phyloP scores from a whole-genome alignment of 1,284 basidiomycete species.

The Cutaneotrichosporon cutaneum region DNA sequence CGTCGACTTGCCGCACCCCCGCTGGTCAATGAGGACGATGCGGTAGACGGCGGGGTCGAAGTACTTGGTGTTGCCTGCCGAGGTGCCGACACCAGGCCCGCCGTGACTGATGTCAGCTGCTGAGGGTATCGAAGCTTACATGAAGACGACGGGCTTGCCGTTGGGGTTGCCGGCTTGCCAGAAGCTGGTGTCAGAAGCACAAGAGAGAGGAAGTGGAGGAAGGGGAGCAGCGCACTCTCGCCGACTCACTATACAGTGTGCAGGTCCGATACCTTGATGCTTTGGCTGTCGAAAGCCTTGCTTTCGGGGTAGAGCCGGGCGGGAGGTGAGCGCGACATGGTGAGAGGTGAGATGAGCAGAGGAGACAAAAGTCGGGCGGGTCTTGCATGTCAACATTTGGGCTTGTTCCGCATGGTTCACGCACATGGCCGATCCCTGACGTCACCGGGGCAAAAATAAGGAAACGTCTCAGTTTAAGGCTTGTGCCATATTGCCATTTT shows the following conservation, averaged over 20 bases:
- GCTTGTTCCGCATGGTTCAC: too few species aligned
- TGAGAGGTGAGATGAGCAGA: neutral
- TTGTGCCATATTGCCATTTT: too few species aligned
- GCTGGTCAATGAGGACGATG: slow-evolving; percentile 67
- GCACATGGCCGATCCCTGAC: too few species aligned
- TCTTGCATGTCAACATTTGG: neutral
- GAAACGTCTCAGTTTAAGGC: too few species aligned
- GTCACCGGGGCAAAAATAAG: too few species aligned
- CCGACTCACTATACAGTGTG: slow-evolving; percentile 73
- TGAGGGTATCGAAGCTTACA: slow-evolving; percentile 40
- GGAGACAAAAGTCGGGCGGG: too few species aligned
- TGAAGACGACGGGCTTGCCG: slow-evolving; percentile 76
- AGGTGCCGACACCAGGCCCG: slow-evolving; percentile 38
- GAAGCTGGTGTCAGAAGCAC: slow-evolving; percentile 59
- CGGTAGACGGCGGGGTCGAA: slow-evolving; percentile 83
- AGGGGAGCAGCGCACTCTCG: neutral
- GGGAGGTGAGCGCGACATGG: neutral
- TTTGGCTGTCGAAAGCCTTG: slow-evolving; percentile 62
- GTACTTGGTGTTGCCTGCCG: slow-evolving; percentile 65
- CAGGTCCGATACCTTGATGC: slow-evolving; percentile 70
- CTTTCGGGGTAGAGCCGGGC: neutral
- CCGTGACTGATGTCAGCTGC: slow-evolving; percentile 25
- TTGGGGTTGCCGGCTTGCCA: slow-evolving; percentile 73
- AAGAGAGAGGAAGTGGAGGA: neutral
- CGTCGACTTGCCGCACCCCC: slow-evolving; percentile 79